Evolutionary conservation across 495 filamentous ascomycete species (phyloP).

Genomic region (Barbatosphaeria neglecta): DNA sequence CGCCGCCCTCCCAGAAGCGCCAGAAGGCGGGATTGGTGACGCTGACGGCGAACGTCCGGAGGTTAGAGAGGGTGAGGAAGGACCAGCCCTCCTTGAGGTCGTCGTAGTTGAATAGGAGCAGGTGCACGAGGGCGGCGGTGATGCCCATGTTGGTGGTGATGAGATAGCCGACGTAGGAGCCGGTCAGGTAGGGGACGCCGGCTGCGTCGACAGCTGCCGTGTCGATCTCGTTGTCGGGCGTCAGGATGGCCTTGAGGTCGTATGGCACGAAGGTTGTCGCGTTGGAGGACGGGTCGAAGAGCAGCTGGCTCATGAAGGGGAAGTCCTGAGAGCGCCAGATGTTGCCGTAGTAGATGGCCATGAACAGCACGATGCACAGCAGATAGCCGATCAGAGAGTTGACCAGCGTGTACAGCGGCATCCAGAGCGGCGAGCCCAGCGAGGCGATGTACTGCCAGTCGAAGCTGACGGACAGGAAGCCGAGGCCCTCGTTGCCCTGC

Average conservation of each 20-base stretch:
- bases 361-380: slow-evolving; percentile 29
- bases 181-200: slow-evolving; percentile 32
- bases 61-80: no score
- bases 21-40: slow-evolving; percentile 5
- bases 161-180: slow-evolving; percentile 27
- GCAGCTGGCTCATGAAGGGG: slow-evolving; percentile 37
- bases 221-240: slow-evolving; percentile 23
- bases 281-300: slow-evolving; percentile 28
- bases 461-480: slow-evolving; percentile 34
- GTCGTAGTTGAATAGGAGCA: slow-evolving; percentile 17
- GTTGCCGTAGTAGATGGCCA: slow-evolving; percentile 37
- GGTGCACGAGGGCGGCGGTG: slow-evolving; percentile 28
- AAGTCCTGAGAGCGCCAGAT: slow-evolving; percentile 36
- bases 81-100: slow-evolving; percentile 16
- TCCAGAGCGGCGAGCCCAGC: slow-evolving; percentile 12
- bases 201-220: slow-evolving; percentile 14
- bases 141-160: slow-evolving; percentile 31
- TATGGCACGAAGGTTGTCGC: slow-evolving; percentile 46
- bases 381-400: slow-evolving; percentile 34
- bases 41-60: no score
- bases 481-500: slow-evolving; percentile 37
- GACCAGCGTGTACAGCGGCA: slow-evolving; percentile 18
- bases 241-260: slow-evolving; percentile 24
- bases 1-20: slow-evolving; percentile 19
- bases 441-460: slow-evolving; percentile 47